These are phyloP conservation scores for Sporobolomyces phaffii DNA, from an alignment of 768 basidiomycete genomes.

Conservation along the genomic window DNA sequence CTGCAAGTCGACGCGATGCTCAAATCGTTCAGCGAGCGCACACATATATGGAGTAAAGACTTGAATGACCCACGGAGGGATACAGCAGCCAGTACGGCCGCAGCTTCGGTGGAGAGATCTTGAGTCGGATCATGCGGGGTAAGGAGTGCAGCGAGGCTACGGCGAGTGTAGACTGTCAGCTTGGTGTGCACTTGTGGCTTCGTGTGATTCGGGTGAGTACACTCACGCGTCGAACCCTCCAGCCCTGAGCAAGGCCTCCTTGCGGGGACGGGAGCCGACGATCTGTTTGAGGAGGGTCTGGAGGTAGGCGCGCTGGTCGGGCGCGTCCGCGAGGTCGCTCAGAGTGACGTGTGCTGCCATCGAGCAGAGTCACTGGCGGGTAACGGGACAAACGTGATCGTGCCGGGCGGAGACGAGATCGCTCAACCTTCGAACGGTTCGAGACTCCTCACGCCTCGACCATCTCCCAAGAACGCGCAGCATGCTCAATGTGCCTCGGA, in stretches of 20 bases:
- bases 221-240: not conserved
- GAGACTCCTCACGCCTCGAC: not conserved
- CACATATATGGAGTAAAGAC: too few species aligned
- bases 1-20: slow-evolving; percentile 7
- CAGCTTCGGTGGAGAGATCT: slow-evolving; percentile 2
- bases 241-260: not conserved
- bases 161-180: not conserved
- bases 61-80: slow-evolving; percentile 13
- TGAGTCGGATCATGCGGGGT: not conserved
- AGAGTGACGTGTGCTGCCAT: not conserved
- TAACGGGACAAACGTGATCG: too few species aligned
- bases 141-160: slow-evolving; percentile 15
- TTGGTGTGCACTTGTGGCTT: accelerated
- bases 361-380: too few species aligned
- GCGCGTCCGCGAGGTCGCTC: not conserved
- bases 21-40: not conserved
- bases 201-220: accelerated
- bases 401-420: too few species aligned
- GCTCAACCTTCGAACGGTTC: too few species aligned
- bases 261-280: not conserved
- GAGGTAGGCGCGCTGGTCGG: slow-evolving; percentile 8
- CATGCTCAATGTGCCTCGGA: too few species aligned
- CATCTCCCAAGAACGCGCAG: not conserved
- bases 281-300: not conserved
- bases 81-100: slow-evolving; percentile 12